Evolutionary conservation across 306 rosid species (phyloP).

Genomic region (Sophora flavescens): DNA sequence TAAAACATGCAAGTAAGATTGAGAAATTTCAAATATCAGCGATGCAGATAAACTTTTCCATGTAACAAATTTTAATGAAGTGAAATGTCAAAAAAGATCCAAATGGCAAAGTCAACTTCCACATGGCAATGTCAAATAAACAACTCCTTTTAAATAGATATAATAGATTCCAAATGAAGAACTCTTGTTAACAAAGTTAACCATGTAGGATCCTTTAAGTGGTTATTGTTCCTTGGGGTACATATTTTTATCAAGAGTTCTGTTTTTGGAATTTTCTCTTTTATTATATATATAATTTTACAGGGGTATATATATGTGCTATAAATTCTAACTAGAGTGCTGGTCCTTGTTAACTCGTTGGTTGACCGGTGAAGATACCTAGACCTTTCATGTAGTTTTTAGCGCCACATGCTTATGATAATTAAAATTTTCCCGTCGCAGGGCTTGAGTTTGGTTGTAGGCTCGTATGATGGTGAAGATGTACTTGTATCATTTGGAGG

Average conservation of each 20-base stretch:
- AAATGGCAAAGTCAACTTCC: too few relatives aligned
- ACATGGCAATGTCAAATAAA: too few relatives aligned
- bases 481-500: slow-evolving; percentile 87
- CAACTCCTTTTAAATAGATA: too few relatives aligned
- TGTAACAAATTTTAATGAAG: too few relatives aligned
- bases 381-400: neutral
- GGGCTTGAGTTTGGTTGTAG: slow-evolving; percentile 87
- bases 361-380: slow-evolving; percentile 12
- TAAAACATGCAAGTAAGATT: too few relatives aligned
- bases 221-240: neutral
- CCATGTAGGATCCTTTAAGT: neutral
- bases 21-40: too few relatives aligned
- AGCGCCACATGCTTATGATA: slow-evolving; percentile 22
- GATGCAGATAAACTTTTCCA: too few relatives aligned
- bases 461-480: slow-evolving; percentile 75
- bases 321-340: slow-evolving; percentile 6
- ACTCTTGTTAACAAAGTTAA: slow-evolving; percentile 12
- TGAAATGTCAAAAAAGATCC: too few relatives aligned
- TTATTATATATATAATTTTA: slow-evolving; percentile 3
- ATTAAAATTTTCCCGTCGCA: slow-evolving; percentile 49
- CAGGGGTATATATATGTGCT: slow-evolving; percentile 10
- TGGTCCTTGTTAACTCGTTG: slow-evolving; percentile 16
- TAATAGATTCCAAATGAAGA: neutral
- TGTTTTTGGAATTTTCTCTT: slow-evolving; percentile 20
- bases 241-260: slow-evolving; percentile 8